Evolutionary conservation across 164 flowering plant genomes (phyloP).

Genomic region (Piper betle): DNA sequence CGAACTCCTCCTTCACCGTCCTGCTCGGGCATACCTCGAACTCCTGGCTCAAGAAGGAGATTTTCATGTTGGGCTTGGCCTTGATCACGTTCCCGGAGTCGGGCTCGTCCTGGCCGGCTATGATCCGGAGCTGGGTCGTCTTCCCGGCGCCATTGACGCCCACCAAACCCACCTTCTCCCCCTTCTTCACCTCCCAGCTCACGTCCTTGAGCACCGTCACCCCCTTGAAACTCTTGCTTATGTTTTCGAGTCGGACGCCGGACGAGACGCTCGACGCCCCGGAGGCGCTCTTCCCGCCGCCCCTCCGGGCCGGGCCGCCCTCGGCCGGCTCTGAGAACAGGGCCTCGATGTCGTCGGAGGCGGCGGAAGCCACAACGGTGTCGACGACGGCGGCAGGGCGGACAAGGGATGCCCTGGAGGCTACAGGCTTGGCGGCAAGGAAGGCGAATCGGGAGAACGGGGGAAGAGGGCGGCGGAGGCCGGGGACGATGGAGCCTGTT

Average conservation of each 20-base stretch:
- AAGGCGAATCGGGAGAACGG: conserved; percentile 12
- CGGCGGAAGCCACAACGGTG: conserved; percentile 16
- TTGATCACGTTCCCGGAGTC: conserved; percentile 89
- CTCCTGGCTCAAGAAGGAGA: conserved; percentile 84
- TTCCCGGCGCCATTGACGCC: conserved; percentile 99
- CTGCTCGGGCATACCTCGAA: conserved; percentile 75
- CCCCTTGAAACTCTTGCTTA: conserved; percentile 74
- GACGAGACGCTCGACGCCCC: conserved; percentile 83
- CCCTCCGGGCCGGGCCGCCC: conserved; percentile 15
- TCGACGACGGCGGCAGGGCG: conserved; percentile 38
- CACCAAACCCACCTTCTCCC: conserved; percentile 91
- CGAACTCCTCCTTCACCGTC: conserved; percentile 89
- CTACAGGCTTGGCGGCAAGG: conserved; percentile 6
- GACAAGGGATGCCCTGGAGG: conserved; percentile 16
- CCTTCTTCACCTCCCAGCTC: conserved; percentile 93
- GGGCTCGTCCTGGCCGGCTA: conserved; percentile 79
- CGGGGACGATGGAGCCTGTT: conserved; percentile 24
- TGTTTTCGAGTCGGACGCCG: conserved; percentile 78
- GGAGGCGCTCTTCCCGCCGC: conserved; percentile 19
- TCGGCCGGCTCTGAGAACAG: conserved; percentile 37
- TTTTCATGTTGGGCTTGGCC: conserved; percentile 79
- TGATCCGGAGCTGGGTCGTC: conserved; percentile 90
- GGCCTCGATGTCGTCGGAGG: conserved; percentile 28
- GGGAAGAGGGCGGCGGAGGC: conserved; percentile 18
- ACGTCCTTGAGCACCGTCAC: conserved; percentile 75